Base-by-base conservation (phyloP, 805 yeast genomes). In the Metschnikowia vanudenii region DNA sequence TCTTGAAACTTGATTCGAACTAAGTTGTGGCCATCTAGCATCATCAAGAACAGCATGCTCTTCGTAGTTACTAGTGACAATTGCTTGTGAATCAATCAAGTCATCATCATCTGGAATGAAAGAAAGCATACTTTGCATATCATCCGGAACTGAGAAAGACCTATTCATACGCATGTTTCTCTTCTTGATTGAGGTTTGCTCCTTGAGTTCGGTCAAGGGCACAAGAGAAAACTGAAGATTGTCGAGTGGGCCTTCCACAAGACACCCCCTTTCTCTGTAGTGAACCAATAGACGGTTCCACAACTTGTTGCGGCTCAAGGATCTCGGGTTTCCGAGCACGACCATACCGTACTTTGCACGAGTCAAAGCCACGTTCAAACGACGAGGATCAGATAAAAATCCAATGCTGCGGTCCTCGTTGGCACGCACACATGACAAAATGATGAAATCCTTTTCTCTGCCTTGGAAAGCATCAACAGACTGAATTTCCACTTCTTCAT, bases 161-260 rank as follows among this genome's bases (percentile, higher is more conserved):
- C 18, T 41, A 36, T 26, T 33, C 43, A 18, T 38, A 20, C 17
- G 29, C 17, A 22, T 29, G 31, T 36, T 43, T 37, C 34, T 37
- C 31, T 63, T 49, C 73, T 49, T 37, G 19, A 24, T 48, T 44
- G 28, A 40, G 37, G 30, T 58, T 58, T 40, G 51, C 24, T 49
- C 49, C 36, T 43, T 49, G 41, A 47, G 14, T 12, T 43, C 53
- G 13, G 46, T 43, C 43, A 69, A 70, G 52, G 80, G 85, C 18
- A 85, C 82, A 47, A 84, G 73, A 49, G 90, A 82, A 41, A 85
- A 67, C 61, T 85, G 94, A 52, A 91, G 73, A 55, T 82, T 86
- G 49, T 85, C 92, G 54, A 91, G 72, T 1, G 88, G 81, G 10
- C 97, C 97, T 63, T 91, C 97, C 22, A 91, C 97, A 28, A 91